Conservation (phyloP, 768 basidiomycete genomes). For the Boletus rubescentipes region DNA sequence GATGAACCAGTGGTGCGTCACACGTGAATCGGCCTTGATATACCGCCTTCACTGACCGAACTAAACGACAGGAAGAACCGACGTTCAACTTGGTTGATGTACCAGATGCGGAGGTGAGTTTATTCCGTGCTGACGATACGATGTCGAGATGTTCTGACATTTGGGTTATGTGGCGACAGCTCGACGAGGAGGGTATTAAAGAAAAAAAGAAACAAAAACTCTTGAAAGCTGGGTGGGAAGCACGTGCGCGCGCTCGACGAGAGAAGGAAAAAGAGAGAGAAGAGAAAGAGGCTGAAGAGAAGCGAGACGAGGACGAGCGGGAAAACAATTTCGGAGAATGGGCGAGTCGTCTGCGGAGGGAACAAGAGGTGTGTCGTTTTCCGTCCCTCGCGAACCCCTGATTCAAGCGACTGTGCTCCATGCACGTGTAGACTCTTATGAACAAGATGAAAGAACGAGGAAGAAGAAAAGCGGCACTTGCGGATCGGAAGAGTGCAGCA, state of each 20-base stretch:
- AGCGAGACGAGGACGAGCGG: constrained; percentile 71
- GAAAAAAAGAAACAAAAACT: constrained; percentile 94
- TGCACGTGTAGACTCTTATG: constrained; percentile 63
- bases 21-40: neutral
- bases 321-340: constrained; percentile 70
- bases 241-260: constrained; percentile 74
- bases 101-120: constrained; percentile 78
- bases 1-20: constrained; percentile 55
- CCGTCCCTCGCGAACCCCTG: neutral
- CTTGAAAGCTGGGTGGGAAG: constrained; percentile 91
- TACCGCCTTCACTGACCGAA: neutral
- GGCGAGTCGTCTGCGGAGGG: constrained; percentile 66
- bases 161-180: constrained; percentile 36
- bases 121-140: neutral
- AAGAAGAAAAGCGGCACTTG: constrained; percentile 75
- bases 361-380: constrained; percentile 68
- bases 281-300: constrained; percentile 58
- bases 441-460: constrained; percentile 81
- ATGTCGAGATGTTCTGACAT: neutral
- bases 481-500: constrained; percentile 91
- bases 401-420: neutral
- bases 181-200: constrained; percentile 88
- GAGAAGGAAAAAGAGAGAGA: constrained; percentile 88
- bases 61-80: constrained; percentile 61
- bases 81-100: constrained; percentile 90